Percentiles rank a stretch among this genome's conserved stretches.
These are phyloP conservation scores for Croton setiger DNA, from an alignment of 441 rosid genomes.

Conservation along the genomic window DNA sequence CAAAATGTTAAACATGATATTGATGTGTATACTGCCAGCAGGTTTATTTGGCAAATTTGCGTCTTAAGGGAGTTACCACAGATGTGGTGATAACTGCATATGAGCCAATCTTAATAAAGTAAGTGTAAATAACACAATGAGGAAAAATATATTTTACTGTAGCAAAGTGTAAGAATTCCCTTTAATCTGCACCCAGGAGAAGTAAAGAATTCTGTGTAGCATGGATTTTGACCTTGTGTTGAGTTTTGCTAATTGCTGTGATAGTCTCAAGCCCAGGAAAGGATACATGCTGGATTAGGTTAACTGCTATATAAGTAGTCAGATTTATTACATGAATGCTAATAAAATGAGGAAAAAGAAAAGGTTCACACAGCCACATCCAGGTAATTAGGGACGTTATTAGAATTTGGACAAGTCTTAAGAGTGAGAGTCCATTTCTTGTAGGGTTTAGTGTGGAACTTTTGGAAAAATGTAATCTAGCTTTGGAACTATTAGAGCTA, in stretches of 20 bases:
- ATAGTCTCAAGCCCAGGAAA: not conserved
- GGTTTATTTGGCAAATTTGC: slow-evolving; percentile 74
- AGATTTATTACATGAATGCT: not conserved
- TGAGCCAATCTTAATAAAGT: slow-evolving; percentile 73
- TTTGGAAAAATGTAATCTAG: not conserved
- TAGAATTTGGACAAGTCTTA: not conserved
- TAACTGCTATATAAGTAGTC: not conserved
- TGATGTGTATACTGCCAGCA: slow-evolving; percentile 18
- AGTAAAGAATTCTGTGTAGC: not conserved
- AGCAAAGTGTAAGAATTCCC: not conserved
- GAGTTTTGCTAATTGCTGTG: not conserved
- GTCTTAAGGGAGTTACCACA: slow-evolving; percentile 67
- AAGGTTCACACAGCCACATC: not conserved
- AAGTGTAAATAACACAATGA: slow-evolving; percentile 22
- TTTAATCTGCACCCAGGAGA: not conserved
- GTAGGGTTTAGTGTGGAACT: not conserved
- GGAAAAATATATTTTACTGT: not conserved
- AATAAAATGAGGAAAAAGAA: not conserved
- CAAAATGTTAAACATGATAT: slow-evolving; percentile 10
- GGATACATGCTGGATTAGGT: not conserved
- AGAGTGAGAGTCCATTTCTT: not conserved
- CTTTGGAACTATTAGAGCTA: not conserved
- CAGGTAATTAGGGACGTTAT: not conserved
- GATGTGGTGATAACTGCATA: slow-evolving; percentile 68
- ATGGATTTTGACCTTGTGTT: not conserved